Percentiles rank a stretch among this genome's conserved stretches.
phyloP scores from a whole-genome alignment of 495 filamentous ascomycete species.

The Aspergillus ostianus region DNA sequence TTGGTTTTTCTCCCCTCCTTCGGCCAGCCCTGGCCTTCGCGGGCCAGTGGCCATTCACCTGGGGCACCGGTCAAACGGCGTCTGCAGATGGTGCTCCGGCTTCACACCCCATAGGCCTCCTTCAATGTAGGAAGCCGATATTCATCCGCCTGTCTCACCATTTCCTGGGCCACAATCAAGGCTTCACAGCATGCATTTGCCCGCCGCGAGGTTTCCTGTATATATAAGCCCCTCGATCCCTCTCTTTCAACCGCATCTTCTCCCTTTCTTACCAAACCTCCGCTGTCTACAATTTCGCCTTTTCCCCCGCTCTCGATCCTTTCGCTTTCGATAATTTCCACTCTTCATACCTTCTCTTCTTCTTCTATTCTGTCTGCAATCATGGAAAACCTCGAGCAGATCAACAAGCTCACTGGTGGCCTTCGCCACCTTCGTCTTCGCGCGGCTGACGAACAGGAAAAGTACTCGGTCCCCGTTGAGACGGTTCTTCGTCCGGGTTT shows the following conservation, averaged over 20 bases:
- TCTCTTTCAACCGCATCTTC: background rate
- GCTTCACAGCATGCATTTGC: slow-evolving; percentile 18
- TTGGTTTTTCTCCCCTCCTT: slow-evolving; percentile 1
- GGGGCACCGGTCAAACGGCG: slow-evolving; percentile 12
- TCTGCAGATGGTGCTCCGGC: slow-evolving; percentile 8
- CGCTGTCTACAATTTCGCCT: background rate
- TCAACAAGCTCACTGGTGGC: slow-evolving; percentile 24
- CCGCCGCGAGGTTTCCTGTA: slow-evolving; percentile 11
- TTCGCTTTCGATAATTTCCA: slow-evolving; percentile 2
- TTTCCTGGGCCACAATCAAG: slow-evolving; percentile 6
- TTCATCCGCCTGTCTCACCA: slow-evolving; percentile 17
- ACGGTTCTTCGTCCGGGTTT: slow-evolving; percentile 47
- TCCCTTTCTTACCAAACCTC: slow-evolving; percentile 1
- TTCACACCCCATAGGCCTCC: slow-evolving; percentile 16
- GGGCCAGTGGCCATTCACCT: slow-evolving; percentile 9
- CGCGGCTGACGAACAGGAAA: slow-evolving; percentile 24
- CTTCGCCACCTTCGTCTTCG: slow-evolving; percentile 26
- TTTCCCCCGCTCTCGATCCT: background rate
- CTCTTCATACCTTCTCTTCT: background rate
- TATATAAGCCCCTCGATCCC: slow-evolving; percentile 11
- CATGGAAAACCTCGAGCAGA: slow-evolving; percentile 23
- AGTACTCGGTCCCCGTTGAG: slow-evolving; percentile 29
- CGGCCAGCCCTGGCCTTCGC: background rate
- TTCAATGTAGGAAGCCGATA: slow-evolving; percentile 21
- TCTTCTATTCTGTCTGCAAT: slow-evolving; percentile 4